phyloP scores from a whole-genome alignment of 2,329 filamentous ascomycete species.

The Rutstroemia sp. region DNA sequence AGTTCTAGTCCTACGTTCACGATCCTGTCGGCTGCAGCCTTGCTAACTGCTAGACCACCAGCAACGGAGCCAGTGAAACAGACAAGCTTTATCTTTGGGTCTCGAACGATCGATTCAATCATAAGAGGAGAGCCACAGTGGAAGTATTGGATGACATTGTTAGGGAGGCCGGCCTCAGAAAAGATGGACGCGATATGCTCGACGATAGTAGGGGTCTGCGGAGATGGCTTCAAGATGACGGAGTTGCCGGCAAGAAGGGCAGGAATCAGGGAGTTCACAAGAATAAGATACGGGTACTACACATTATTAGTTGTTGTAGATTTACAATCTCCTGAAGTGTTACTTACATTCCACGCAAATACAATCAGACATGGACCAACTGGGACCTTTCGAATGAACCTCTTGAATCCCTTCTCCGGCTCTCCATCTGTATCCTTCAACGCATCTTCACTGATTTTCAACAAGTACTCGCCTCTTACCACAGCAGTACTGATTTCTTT shows the following conservation, averaged over 20 bases:
- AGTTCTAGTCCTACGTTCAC: constrained; percentile 85
- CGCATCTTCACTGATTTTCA: constrained; percentile 73
- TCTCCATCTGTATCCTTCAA: constrained; percentile 78
- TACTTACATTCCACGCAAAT: constrained; percentile 90
- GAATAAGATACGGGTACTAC: constrained; percentile 88
- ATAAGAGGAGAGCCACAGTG: constrained; percentile 74
- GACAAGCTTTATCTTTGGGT: constrained; percentile 69
- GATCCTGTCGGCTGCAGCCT: constrained; percentile 74
- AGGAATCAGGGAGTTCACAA: constrained; percentile 87
- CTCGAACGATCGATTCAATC: constrained; percentile 71
- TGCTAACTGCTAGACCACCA: constrained; percentile 78
- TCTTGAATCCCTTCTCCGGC: constrained; percentile 77
- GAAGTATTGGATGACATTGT: constrained; percentile 84
- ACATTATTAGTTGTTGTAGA: constrained; percentile 9
- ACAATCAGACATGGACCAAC: constrained; percentile 83
- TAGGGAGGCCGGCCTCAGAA: constrained; percentile 68
- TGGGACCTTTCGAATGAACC: constrained; percentile 82
- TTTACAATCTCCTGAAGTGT: neutral
- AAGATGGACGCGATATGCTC: constrained; percentile 78
- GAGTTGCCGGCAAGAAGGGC: constrained; percentile 86
- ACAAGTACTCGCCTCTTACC: constrained; percentile 75
- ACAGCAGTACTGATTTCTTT: constrained; percentile 82
- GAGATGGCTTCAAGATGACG: constrained; percentile 89
- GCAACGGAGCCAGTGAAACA: constrained; percentile 94
- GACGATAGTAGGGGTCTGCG: constrained; percentile 86